Conservation (phyloP, 768 basidiomycete species). For the Cystobasidium tubakii region DNA sequence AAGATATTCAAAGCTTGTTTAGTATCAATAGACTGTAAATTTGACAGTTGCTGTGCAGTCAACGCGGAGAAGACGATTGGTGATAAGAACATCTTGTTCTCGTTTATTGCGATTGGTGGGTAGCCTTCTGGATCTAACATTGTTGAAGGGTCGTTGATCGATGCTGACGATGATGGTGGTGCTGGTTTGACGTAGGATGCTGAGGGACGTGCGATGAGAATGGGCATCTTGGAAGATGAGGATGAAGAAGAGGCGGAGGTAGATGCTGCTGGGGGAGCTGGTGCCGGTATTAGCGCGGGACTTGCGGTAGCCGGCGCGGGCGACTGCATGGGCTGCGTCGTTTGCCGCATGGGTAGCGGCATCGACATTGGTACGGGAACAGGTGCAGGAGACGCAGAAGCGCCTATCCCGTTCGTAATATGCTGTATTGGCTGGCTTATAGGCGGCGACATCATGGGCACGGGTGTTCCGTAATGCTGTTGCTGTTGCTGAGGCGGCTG, state of each 20-base stretch:
- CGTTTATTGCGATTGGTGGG: conserved; percentile 72
- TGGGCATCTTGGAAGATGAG: conserved; percentile 55
- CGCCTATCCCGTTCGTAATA: not conserved
- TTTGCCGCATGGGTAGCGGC: not conserved
- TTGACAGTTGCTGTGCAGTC: conserved; percentile 64
- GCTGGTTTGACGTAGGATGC: conserved; percentile 55
- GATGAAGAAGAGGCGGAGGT: conserved; percentile 23
- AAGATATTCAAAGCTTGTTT: conserved; percentile 73
- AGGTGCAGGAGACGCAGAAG: conserved; percentile 11
- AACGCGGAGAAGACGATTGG: conserved; percentile 77
- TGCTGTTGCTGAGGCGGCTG: not conserved
- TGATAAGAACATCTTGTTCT: conserved; percentile 74
- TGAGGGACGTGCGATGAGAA: conserved; percentile 64
- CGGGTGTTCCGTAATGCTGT: not conserved
- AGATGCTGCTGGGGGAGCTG: conserved; percentile 37
- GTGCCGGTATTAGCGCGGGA: conserved; percentile 16
- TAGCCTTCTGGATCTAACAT: conserved; percentile 39
- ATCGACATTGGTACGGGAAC: not conserved
- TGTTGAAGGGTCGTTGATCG: conserved; percentile 37
- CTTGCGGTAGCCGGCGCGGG: conserved; percentile 36
- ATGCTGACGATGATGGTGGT: conserved; percentile 50
- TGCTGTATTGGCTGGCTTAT: not conserved
- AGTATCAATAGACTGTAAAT: conserved; percentile 73
- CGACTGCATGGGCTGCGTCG: not conserved
- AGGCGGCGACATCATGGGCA: not conserved